Evolutionary conservation across 106 monocot species (phyloP).

Genomic region (Dendrobium chrysotoxum): DNA sequence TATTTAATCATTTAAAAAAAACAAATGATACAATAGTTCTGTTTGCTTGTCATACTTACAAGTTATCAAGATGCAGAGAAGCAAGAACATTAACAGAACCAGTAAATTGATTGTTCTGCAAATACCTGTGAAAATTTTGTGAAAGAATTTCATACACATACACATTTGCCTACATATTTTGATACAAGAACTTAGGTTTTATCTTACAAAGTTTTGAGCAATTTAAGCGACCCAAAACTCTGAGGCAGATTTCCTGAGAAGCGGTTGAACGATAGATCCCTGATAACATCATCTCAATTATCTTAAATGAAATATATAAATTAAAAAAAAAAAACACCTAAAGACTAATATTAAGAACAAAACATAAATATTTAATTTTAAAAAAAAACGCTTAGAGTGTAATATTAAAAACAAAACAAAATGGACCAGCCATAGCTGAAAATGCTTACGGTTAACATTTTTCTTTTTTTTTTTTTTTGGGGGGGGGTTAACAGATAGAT

Average conservation of each 20-base stretch:
- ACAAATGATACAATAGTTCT: background rate
- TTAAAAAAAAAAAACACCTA: background rate
- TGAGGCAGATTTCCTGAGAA: slow-evolving; percentile 81
- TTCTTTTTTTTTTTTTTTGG: no score
- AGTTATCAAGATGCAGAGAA: slow-evolving; percentile 57
- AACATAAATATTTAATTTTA: background rate
- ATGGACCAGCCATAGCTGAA: background rate
- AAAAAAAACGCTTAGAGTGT: no score
- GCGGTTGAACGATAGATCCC: slow-evolving; percentile 87
- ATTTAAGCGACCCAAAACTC: slow-evolving; percentile 61
- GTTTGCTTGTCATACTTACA: slow-evolving; percentile 47
- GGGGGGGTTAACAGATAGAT: background rate
- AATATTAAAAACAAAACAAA: background rate
- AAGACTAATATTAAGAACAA: background rate
- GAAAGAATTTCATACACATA: background rate
- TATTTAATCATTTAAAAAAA: background rate
- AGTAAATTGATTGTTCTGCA: slow-evolving; percentile 90
- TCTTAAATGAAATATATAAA: background rate
- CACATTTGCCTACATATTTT: background rate
- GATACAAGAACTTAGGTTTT: background rate
- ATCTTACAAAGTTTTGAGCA: slow-evolving; percentile 73
- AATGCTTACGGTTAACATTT: background rate
- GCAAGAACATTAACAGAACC: slow-evolving; percentile 73
- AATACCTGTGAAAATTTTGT: slow-evolving; percentile 30
- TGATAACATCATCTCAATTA: slow-evolving; percentile 35